Base-by-base conservation (phyloP, 108 stramenopile genomes). In the Stephanodiscus triporus region DNA sequence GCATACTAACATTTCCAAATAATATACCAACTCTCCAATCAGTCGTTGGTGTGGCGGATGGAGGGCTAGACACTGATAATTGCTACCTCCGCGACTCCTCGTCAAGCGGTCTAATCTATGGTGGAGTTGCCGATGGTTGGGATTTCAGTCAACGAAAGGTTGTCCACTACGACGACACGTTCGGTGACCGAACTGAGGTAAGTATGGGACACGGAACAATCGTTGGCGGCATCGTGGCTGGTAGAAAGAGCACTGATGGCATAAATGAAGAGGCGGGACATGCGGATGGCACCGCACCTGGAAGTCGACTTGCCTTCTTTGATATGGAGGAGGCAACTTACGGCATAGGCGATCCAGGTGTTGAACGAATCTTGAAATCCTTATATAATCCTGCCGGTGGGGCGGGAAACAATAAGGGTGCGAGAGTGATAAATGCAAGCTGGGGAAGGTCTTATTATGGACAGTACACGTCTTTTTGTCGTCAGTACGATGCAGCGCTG, bases 21-120 rank as follows among this genome's bases (percentile, higher is more conserved):
- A 14, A 45, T 45, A 17, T 2, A 45, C 16, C 0, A 11, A 17
- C 43, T 45, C 16, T 45, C 43, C 16, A 45, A 45, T 40, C 43
- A 45, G 53, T 83, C 23, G 84, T 87, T 11, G 77, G 73, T 16
- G 61, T 85, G 14, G 71, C 78, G 17, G 87, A 88, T 57, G 82
- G 78, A 32, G 87, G 87, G 2, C 58, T 84, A 2, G 83, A 85
- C 67, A 67, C 57, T 26, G 73, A 85, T 61, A 81, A 85, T 56
- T 82, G 77, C 47, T 88, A 85, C 80, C 83, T 88, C 62, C 68
- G 74, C 24, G 84, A 87, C 62, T 51, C 69, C 11, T 68, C 65
- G 22, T 56, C 66, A 6, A 49, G 45, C n/a, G 34, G 56, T 23
- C 58, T 37, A 9, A 43, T 69, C 30, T 76, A 68, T 76, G 70